Base-by-base conservation (phyloP, 192 early-diverging fungal genomes). In the Phycomyces blakesleeanus region DNA sequence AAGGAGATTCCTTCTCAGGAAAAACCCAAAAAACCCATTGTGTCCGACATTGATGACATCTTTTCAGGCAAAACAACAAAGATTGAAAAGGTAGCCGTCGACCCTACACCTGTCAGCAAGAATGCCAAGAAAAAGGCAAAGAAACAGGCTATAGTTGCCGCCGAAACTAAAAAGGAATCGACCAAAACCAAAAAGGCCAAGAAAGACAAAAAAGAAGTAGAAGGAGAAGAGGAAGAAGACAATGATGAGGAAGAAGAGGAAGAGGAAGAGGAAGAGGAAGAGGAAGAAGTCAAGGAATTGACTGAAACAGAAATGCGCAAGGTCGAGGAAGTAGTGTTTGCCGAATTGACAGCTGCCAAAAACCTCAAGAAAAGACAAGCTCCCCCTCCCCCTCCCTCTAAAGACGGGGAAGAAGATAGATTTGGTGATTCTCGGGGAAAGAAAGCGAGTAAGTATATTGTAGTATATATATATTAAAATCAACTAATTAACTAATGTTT, bases 401-500 rank as follows among this genome's bases (percentile, higher is more conserved):
- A 38, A 25, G 38, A 37, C n/a, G 38, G 53, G 22, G 70, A 72
- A 7, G 59, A 54, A 29, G 67, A 74, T 42, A 58, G 62, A 18
- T 74, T 74, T 61, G 63, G 67, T 34, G 72, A 74, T 52, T 65
- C 72, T 0, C 29, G 67, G 65, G 72, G 72, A 5, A 74, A 68
- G 34, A 74, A 74, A 25, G 59, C 29, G 14, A 64, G 72, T 74
- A 60, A 51, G 55, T 72, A 18, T 29, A 15, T 18, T 21, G 50
- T 0, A 7, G 18, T 14, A 34, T 34, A 34, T 34, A 34, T 34
- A 7, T 34, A 34, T 34, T n/a, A n/a, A n/a, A n/a, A n/a, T n/a
- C n/a, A n/a, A n/a, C n/a, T n/a, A n/a, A n/a, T n/a, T n/a, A n/a
- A 34, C 7, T 34, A 7, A 34, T 34, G 3, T 34, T 34, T 2